Evolutionary conservation across 2,329 filamentous ascomycete genomes (phyloP).

Genomic region (Akanthomyces muscarius): DNA sequence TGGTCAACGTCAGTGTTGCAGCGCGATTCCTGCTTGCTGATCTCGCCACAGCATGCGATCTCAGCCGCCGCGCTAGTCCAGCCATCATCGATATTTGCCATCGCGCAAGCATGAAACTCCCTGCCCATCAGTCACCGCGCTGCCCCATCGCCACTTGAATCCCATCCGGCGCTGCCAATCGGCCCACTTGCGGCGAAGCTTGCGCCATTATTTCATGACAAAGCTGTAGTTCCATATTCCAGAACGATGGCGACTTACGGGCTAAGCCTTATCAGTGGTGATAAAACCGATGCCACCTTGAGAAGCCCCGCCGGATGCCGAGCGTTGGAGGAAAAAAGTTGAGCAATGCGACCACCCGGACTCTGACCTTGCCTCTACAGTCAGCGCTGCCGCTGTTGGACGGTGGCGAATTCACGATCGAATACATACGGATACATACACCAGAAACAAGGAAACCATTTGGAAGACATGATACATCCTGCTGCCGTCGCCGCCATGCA

Average conservation of each 20-base stretch:
- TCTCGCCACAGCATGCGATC: background rate
- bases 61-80: constrained; percentile 9
- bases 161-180: background rate
- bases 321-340: background rate
- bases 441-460: background rate
- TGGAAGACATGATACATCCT: constrained; percentile 32
- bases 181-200: constrained; percentile 2
- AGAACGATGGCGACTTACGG: constrained; percentile 10
- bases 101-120: background rate
- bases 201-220: background rate
- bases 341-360: background rate
- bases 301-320: constrained; percentile 10
- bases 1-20: background rate
- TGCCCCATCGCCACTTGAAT: background rate
- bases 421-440: background rate
- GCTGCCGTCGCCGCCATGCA: constrained; percentile 32
- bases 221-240: background rate
- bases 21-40: background rate
- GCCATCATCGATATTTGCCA: constrained; percentile 1
- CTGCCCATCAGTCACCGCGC: background rate
- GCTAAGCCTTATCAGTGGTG: constrained; percentile 12
- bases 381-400: background rate
- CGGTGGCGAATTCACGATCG: background rate
- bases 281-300: constrained; percentile 7
- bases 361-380: background rate